A percentile compares a stretch with the other conserved stretches of the same genome.
Conservation (phyloP, 2,329 filamentous ascomycete species). For the Zymoseptoria ardabiliae region DNA sequence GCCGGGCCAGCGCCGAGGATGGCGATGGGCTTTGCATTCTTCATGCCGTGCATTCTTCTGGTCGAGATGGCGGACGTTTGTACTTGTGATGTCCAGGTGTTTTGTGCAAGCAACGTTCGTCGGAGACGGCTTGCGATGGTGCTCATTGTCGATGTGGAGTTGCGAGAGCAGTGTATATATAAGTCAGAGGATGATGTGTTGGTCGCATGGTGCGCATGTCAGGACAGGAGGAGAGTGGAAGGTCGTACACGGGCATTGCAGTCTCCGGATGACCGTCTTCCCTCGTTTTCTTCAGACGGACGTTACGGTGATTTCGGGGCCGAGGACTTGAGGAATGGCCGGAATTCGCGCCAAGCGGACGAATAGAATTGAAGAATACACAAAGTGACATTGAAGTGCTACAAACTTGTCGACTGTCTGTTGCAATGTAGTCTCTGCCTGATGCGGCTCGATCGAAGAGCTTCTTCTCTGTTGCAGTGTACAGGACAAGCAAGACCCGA, state of each 20-base stretch:
- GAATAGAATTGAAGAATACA: not conserved
- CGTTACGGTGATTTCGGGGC: not conserved
- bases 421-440: not conserved
- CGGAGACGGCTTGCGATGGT: not conserved
- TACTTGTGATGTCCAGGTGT: not conserved
- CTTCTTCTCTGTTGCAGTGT: not conserved
- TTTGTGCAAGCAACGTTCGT: not conserved
- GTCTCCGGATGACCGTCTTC: not conserved
- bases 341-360: not conserved
- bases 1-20: conserved; percentile 29
- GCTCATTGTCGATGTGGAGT: not conserved
- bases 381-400: not conserved
- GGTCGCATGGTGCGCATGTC: not conserved
- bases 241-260: not conserved
- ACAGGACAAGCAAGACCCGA: not conserved
- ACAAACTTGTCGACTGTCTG: not conserved
- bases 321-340: not conserved
- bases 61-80: not conserved
- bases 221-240: not conserved
- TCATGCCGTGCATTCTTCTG: not conserved
- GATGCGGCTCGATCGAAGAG: not conserved
- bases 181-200: not conserved
- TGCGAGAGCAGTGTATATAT: not conserved
- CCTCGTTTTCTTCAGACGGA: not conserved
- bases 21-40: conserved; percentile 19